Evolutionary conservation across 768 basidiomycete genomes (phyloP).

Genomic region (Phlebiopsis flavidoalba): DNA sequence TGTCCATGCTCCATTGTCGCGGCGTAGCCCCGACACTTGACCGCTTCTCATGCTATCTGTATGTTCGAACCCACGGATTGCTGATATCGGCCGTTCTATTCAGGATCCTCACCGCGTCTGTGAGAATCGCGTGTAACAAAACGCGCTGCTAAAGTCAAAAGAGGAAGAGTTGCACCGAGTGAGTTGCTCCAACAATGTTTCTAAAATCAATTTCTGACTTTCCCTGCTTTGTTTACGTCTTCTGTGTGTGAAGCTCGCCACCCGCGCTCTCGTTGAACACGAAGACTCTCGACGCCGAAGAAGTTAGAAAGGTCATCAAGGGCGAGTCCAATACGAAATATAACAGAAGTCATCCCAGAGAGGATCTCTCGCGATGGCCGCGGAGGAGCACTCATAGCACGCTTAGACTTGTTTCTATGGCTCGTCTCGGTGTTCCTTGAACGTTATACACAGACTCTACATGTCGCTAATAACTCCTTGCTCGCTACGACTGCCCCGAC

Average conservation of each 20-base stretch:
- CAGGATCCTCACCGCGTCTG: slow-evolving; percentile 49
- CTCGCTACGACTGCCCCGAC: not conserved
- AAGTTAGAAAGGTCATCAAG: slow-evolving; percentile 80
- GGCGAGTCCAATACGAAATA: slow-evolving; percentile 75
- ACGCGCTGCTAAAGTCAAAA: slow-evolving; percentile 33
- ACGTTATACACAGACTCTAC: not conserved
- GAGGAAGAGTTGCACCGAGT: slow-evolving; percentile 44
- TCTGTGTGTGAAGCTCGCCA: slow-evolving; percentile 62
- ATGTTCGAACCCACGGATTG: not conserved
- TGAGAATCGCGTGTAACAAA: slow-evolving; percentile 39
- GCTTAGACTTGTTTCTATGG: not conserved
- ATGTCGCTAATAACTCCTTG: not conserved
- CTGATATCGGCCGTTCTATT: slow-evolving; percentile 3
- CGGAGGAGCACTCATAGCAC: slow-evolving; percentile 14
- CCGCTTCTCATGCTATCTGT: slow-evolving; percentile 4
- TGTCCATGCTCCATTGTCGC: not conserved
- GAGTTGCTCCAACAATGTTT: slow-evolving; percentile 20
- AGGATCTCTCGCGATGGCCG: slow-evolving; percentile 33
- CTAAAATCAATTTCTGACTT: not conserved
- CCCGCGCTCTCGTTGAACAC: slow-evolving; percentile 89
- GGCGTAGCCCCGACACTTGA: not conserved
- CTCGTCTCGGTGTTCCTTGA: not conserved
- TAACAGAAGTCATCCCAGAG: slow-evolving; percentile 62
- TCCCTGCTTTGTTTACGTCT: not conserved
- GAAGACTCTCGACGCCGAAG: slow-evolving; percentile 86